Percentiles rank a stretch among this genome's conserved stretches.
Conservation (phyloP, 306 rosid species). For the Fragaria vesca region DNA sequence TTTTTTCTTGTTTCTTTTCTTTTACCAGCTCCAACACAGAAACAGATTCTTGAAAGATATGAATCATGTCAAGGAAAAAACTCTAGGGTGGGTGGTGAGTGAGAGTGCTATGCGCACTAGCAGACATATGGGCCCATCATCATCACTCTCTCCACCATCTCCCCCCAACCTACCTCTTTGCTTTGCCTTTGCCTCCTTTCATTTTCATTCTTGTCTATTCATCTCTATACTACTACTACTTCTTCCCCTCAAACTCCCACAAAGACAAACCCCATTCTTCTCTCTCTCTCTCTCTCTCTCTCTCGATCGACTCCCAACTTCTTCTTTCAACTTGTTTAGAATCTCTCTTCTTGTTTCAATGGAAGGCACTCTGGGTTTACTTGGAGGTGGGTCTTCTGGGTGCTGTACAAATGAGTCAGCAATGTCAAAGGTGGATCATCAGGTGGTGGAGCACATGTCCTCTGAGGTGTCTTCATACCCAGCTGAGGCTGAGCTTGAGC, state of each 20-base stretch:
- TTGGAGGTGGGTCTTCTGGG: conserved; percentile 41
- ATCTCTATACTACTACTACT: not conserved
- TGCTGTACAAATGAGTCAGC: conserved; percentile 36
- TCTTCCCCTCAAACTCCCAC: not conserved
- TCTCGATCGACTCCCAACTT: not conserved
- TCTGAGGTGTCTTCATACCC: conserved; percentile 44
- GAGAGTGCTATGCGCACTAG: conserved; percentile 52
- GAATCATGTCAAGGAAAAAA: conserved; percentile 31
- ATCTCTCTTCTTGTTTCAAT: conserved; percentile 7
- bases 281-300: not conserved
- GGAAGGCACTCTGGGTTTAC: conserved; percentile 46
- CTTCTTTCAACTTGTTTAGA: not conserved
- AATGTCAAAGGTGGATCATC: conserved; percentile 29
- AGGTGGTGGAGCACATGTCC: conserved; percentile 32
- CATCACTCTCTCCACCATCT: conserved; percentile 51
- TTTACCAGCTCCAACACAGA: conserved; percentile 15
- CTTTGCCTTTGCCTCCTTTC: conserved; percentile 21
- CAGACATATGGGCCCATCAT: conserved; percentile 58
- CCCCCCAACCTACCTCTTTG: conserved; percentile 13
- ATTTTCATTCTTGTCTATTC: not conserved
- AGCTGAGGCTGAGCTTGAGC: conserved; percentile 55
- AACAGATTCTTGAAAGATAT: conserved; percentile 34
- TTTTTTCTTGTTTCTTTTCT: not conserved
- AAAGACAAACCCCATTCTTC: not conserved
- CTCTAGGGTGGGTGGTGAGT: conserved; percentile 1